Percentiles rank a stretch among this genome's conserved stretches.
Evolutionary conservation across 1,284 basidiomycete species (phyloP).

Genomic region (Laetiporus sulphureus): DNA sequence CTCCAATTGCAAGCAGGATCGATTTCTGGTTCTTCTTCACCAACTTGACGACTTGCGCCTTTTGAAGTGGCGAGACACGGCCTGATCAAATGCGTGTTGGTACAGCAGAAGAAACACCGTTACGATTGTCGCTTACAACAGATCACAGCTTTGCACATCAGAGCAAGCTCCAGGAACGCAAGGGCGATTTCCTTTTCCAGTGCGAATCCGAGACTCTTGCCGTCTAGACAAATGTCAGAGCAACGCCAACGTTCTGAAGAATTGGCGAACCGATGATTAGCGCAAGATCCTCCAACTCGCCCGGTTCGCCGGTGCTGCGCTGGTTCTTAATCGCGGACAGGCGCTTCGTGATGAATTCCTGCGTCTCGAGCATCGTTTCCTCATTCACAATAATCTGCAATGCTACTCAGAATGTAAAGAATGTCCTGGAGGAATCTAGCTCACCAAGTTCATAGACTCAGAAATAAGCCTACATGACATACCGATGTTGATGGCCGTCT

Average conservation of each 20-base stretch:
- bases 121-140: conserved; percentile 63
- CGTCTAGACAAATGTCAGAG: conserved; percentile 48
- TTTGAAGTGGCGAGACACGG: conserved; percentile 96
- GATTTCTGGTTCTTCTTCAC: conserved; percentile 95
- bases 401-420: not conserved
- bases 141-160: conserved; percentile 97
- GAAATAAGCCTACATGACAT: conserved; percentile 95
- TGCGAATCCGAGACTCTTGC: conserved; percentile 90
- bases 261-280: conserved; percentile 77
- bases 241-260: not conserved
- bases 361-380: conserved; percentile 75
- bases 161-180: conserved; percentile 89
- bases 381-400: conserved; percentile 92
- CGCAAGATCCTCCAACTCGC: conserved; percentile 74
- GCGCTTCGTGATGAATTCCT: conserved; percentile 84
- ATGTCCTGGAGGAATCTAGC: conserved; percentile 19
- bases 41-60: conserved; percentile 96
- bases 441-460: conserved; percentile 97
- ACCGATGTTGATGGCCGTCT: conserved; percentile 99
- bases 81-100: conserved; percentile 43
- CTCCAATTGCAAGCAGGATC: conserved; percentile 92
- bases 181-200: conserved; percentile 90
- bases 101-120: too few species aligned
- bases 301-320: conserved; percentile 78
- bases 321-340: conserved; percentile 92